Evolutionary conservation across 1,284 basidiomycete species (phyloP), one percentile per base, ranked within the genome.

Genomic region (Flammula alnicola): DNA sequence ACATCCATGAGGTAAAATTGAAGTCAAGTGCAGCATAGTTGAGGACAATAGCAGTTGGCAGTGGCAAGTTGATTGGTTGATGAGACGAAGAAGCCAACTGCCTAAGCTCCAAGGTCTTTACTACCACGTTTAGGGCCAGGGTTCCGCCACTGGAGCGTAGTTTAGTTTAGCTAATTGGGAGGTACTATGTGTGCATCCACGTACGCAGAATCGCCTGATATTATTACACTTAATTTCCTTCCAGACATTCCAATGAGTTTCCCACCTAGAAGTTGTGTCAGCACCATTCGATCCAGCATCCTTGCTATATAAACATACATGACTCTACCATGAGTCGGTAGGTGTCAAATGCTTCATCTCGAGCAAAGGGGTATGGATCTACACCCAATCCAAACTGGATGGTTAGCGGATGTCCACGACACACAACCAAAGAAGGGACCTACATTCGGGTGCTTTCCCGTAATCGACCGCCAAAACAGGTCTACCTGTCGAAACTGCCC

Each of bases 1-100:
- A 86, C 95, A 98, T 98, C 96, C 96, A 99, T 19, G 93, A 93
- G 0, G 91, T 92, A 66, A 95, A 98, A 67, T 97, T 96, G 75
- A 99, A 98, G 67, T 98, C 96, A 43, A 98, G 80, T 14, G 76
- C 91, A 51, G 88, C 77, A 65, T 92, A 92, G 60, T 78, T 88
- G 46, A 97, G 81, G 19, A 97, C 84, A 43, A 98, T 75, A 1
- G 92, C 90, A 37, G 89, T 74, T 1, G 96, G 96, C 19, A 66
- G 63, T 16, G 71, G 75, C 33, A 78, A 54, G 19, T 71, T 73
- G 14, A 76, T 67, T 37, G 68, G 63, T 17, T 67, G 64, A 58
- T 58, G 64, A 63, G 55, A 66, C 53, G 67, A 71, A 63, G 51
- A 63, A 51, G 66, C 71, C 63, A 76, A 68, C 52, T 70, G 50